These are phyloP conservation scores for Zoysia matrella DNA, from an alignment of 202 grass and related monocot species.

Conservation along the genomic window DNA sequence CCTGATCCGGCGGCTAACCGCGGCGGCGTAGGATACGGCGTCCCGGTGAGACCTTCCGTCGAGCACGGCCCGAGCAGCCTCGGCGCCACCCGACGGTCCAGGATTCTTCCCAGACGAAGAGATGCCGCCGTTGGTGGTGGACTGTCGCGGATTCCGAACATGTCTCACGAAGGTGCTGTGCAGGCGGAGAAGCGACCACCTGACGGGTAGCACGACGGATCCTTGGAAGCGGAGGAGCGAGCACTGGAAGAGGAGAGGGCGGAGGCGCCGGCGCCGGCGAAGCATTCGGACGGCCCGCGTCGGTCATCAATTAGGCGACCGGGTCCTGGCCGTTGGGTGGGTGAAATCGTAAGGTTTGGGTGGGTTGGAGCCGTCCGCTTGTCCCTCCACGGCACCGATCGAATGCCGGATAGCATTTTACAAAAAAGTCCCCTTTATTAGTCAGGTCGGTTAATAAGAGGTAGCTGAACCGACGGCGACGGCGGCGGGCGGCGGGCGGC, in stretches of 20 bases:
- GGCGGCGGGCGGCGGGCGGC: too few relatives aligned
- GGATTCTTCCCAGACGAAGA: not conserved
- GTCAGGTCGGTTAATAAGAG: too few relatives aligned
- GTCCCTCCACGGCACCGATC: too few relatives aligned
- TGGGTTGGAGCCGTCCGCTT: too few relatives aligned
- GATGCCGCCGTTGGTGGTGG: not conserved
- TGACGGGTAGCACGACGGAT: not conserved
- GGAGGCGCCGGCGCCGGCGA: not conserved
- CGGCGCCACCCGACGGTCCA: not conserved
- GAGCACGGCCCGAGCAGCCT: slow-evolving; percentile 32
- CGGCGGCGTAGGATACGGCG: slow-evolving; percentile 34
- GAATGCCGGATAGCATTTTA: too few relatives aligned
- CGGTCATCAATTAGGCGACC: not conserved
- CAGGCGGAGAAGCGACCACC: not conserved
- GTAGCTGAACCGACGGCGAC: too few relatives aligned
- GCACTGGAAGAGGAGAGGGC: not conserved
- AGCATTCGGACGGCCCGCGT: not conserved
- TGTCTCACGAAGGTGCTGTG: not conserved
- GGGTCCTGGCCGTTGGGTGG: not conserved
- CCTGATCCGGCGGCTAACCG: slow-evolving; percentile 33
- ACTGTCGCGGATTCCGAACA: not conserved
- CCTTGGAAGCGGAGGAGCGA: not conserved
- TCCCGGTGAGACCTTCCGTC: slow-evolving; percentile 33
- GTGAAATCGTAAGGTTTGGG: too few relatives aligned
- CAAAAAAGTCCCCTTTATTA: too few relatives aligned